Evolutionary conservation across 257 asterid species (phyloP).

Genomic region (Nicotiana sylvestris): DNA sequence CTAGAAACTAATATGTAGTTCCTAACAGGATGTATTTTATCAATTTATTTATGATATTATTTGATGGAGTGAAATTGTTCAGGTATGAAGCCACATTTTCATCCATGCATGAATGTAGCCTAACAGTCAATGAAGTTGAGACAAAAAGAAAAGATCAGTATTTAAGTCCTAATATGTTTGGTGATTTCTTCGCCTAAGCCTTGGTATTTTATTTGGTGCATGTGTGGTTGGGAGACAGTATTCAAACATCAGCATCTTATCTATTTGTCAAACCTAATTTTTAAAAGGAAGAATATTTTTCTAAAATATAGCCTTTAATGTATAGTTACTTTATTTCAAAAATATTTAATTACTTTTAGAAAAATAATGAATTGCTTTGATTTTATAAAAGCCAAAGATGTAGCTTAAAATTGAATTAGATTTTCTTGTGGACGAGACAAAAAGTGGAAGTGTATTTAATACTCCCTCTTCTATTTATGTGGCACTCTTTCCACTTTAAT

Average conservation of each 20-base stretch:
- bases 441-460: neutral
- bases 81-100: neutral
- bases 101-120: neutral
- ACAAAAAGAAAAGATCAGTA: neutral
- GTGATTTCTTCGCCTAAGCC: neutral
- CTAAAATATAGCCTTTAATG: neutral
- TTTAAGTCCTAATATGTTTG: neutral
- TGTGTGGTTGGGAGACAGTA: neutral
- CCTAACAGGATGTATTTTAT: neutral
- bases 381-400: neutral
- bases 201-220: neutral
- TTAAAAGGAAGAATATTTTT: neutral
- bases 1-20: neutral
- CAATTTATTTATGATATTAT: too few species aligned
- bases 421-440: neutral
- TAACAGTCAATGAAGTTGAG: neutral
- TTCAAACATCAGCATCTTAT: neutral
- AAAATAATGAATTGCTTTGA: neutral
- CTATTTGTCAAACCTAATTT: neutral
- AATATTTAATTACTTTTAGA: neutral
- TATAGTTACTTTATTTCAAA: neutral
- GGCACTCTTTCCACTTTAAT: too few species aligned
- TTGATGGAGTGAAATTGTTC: too few species aligned
- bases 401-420: neutral
- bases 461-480: neutral